Base-by-base conservation (phyloP, 352 stramenopile genomes). In the Thalassiosira oceanica region DNA sequence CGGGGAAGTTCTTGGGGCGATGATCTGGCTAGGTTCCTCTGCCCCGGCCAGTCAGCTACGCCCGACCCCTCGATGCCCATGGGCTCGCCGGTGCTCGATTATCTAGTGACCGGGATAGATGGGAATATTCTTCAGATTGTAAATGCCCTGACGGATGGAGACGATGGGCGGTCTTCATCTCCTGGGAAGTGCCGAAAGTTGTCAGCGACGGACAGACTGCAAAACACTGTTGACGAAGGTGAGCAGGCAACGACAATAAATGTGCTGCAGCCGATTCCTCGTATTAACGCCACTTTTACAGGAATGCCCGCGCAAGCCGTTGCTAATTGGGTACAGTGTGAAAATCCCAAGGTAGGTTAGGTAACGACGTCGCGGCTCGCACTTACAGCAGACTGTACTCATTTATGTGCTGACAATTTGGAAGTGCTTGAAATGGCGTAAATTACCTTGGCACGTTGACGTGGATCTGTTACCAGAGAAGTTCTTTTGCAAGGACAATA, bases 401-500 rank as follows among this genome's bases (percentile, higher is more conserved):
- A n/a, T n/a, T n/a, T n/a, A n/a, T n/a, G n/a, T n/a, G n/a, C n/a
- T n/a, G n/a, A n/a, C n/a, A n/a, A n/a, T n/a, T n/a, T n/a, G n/a
- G n/a, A n/a, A 52, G 18, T 35, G 24, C 43, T 48, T 81, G 20
- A 86, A 88, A 60, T 88, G 85, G 85, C 68, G 85, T 33, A 88
- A 86, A 43, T 62, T 93, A 2, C 86, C 86, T 21, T 91, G 80
- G 82, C 74, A 91, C 64, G 84, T 91, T 28, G 84, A 91, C 54
- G 71, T 91, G 29, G 70, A 83, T 69, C 58, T 86, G 35, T 72
- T 93, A 15, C 79, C 84, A 21, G 83, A 93, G 26, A 79, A 84
- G 39, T 93, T 93, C 63, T 88, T 78, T 56, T 93, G 86, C 64
- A 85, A 82, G 28, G 83, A 93, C 50, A 90, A 91, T 54, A 74